phyloP scores from a whole-genome alignment of 805 yeast genomes.

The Zygoascus flipseniorum region DNA sequence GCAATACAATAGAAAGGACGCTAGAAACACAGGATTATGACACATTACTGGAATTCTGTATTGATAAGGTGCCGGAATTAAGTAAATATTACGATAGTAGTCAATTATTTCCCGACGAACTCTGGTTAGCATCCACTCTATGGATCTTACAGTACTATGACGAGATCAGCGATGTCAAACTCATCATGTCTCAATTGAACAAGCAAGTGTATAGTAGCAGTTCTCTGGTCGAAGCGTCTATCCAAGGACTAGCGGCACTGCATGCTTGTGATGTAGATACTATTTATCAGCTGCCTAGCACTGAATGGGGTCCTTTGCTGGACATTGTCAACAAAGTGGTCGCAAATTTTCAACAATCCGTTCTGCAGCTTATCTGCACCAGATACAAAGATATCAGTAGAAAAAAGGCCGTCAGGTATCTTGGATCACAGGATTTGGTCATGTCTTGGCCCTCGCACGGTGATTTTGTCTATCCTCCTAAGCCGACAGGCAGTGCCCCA shows the following conservation, averaged over 20 bases:
- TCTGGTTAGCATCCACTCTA: not conserved
- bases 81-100: not conserved
- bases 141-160: not conserved
- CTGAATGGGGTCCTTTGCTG: not conserved
- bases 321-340: not conserved
- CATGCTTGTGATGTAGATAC: not conserved
- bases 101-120: not conserved
- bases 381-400: not conserved
- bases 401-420: not conserved
- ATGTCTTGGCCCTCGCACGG: not conserved
- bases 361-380: not conserved
- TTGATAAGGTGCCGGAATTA: not conserved
- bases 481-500: not conserved
- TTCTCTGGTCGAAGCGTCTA: not conserved
- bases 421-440: not conserved
- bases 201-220: not conserved
- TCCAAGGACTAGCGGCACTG: not conserved
- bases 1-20: not conserved
- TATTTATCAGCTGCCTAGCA: slow-evolving; percentile 1
- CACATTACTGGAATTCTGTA: not conserved
- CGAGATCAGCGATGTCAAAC: not conserved
- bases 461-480: not conserved
- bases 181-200: not conserved
- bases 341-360: not conserved
- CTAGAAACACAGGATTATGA: not conserved